A percentile compares a stretch with the other conserved stretches of the same genome.
These are phyloP conservation scores for Monascus ruber DNA, from an alignment of 2,329 filamentous ascomycete genomes.

Conservation along the genomic window DNA sequence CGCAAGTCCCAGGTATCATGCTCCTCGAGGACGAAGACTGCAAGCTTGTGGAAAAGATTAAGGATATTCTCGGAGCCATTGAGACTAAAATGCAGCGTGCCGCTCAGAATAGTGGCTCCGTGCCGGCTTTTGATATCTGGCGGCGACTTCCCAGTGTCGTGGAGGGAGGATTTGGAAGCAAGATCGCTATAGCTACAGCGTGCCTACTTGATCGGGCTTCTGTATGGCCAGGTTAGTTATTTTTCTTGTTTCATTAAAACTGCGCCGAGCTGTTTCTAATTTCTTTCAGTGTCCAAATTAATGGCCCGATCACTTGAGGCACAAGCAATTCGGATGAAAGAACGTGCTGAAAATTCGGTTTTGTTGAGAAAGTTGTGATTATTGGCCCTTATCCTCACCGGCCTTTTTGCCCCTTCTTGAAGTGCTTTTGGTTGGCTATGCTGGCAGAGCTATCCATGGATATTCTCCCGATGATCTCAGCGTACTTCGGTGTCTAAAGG, in stretches of 20 bases:
- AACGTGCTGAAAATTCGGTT: conserved; percentile 38
- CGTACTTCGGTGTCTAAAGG: too few relatives aligned
- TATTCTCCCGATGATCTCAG: too few relatives aligned
- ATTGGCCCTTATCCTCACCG: conserved; percentile 2
- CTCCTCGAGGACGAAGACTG: conserved; percentile 84
- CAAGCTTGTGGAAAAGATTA: conserved; percentile 71
- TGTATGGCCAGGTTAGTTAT: conserved; percentile 72
- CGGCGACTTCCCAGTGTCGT: conserved; percentile 47
- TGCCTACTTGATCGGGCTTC: conserved; percentile 80
- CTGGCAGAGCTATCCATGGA: too few relatives aligned
- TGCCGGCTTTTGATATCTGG: conserved; percentile 40
- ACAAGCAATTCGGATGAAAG: conserved; percentile 53
- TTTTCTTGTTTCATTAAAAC: not conserved
- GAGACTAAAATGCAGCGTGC: conserved; percentile 66
- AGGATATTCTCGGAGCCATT: conserved; percentile 63
- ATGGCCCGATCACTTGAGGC: conserved; percentile 56
- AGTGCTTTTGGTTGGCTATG: too few relatives aligned
- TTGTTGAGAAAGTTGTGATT: conserved; percentile 17
- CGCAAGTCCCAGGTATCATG: conserved; percentile 75
- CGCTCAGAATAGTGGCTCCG: conserved; percentile 42
- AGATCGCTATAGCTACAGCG: conserved; percentile 72
- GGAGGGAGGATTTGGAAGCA: conserved; percentile 67
- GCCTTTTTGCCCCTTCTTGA: too few relatives aligned
- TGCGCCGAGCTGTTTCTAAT: conserved; percentile 12
- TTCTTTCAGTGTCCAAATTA: conserved; percentile 49